Percentiles rank a stretch among this genome's conserved stretches.
These are phyloP conservation scores for Phytophthora uliginosa DNA, from an alignment of 352 stramenopile species.

Conservation along the genomic window DNA sequence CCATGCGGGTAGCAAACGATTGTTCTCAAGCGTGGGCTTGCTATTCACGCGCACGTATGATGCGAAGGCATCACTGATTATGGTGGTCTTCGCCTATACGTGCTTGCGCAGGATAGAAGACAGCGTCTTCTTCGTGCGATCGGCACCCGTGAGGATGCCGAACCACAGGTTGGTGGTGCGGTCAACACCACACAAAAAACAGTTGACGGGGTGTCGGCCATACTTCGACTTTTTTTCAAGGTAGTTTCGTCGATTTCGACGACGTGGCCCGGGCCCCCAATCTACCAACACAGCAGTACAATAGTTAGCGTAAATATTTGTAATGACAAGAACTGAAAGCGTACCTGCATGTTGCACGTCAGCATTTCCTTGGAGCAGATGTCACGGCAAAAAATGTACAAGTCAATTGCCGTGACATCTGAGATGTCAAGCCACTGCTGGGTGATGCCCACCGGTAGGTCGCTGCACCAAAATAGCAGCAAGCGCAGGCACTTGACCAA, in stretches of 20 bases:
- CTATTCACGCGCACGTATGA: constrained; percentile 25
- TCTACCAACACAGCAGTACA: too few relatives aligned
- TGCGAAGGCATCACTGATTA: constrained; percentile 21
- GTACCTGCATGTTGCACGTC: constrained; percentile 1
- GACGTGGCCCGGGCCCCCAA: too few relatives aligned
- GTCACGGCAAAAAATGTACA: constrained; percentile 10
- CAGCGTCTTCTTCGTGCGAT: constrained; percentile 1
- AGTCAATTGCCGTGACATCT: constrained; percentile 2
- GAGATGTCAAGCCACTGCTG: constrained; percentile 5
- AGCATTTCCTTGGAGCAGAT: constrained; percentile 4
- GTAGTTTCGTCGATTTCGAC: too few relatives aligned
- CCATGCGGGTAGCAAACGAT: constrained; percentile 10
- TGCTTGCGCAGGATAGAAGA: background rate
- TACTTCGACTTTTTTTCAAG: too few relatives aligned
- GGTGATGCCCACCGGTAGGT: background rate
- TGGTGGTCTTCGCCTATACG: constrained; percentile 2
- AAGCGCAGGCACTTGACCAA: constrained; percentile 2
- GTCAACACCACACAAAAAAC: too few relatives aligned
- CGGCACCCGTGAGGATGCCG: background rate
- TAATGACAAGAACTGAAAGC: background rate
- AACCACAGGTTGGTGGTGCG: background rate
- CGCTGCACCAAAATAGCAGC: constrained; percentile 2
- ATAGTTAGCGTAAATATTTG: background rate
- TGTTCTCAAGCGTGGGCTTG: constrained; percentile 29
- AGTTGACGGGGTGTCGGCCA: too few relatives aligned